Conservation (phyloP, 495 filamentous ascomycete species). For the Penicillium simplicissimum region DNA sequence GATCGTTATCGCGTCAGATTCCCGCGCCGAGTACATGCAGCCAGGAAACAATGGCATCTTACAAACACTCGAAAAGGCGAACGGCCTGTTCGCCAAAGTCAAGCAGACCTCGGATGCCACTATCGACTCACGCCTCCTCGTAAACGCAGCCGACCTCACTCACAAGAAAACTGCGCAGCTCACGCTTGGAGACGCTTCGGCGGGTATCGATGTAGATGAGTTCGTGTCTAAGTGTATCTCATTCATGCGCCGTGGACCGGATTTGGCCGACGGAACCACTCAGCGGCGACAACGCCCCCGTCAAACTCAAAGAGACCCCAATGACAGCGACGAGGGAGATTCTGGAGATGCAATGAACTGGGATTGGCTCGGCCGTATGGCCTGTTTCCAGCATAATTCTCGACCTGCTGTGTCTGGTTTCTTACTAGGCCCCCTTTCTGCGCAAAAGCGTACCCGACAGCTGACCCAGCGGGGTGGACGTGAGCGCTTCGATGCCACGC, state of each 20-base stretch:
- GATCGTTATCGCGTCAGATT: slow-evolving; percentile 48
- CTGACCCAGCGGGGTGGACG: slow-evolving; percentile 63
- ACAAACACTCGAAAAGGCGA: slow-evolving; percentile 61
- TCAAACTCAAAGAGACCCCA: slow-evolving; percentile 37
- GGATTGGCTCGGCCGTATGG: slow-evolving; percentile 76
- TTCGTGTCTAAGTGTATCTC: slow-evolving; percentile 89
- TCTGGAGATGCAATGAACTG: slow-evolving; percentile 80
- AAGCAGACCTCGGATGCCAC: slow-evolving; percentile 93
- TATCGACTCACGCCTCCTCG: slow-evolving; percentile 82
- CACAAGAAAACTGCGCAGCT: slow-evolving; percentile 71
- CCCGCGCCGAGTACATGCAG: slow-evolving; percentile 64
- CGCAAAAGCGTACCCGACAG: slow-evolving; percentile 78
- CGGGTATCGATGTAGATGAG: slow-evolving; percentile 86
- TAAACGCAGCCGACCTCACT: slow-evolving; percentile 73
- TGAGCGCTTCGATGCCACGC: slow-evolving; percentile 60
- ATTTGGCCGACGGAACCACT: slow-evolving; percentile 23
- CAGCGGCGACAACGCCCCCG: slow-evolving; percentile 35
- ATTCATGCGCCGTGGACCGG: slow-evolving; percentile 72
- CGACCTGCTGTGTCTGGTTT: slow-evolving; percentile 81
- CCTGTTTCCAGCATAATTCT: slow-evolving; percentile 68
- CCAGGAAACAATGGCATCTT: slow-evolving; percentile 60
- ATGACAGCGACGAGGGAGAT: slow-evolving; percentile 59
- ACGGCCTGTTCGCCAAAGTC: slow-evolving; percentile 65
- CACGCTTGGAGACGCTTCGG: slow-evolving; percentile 64
- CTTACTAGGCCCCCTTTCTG: slow-evolving; percentile 83